A percentile compares a stretch with the other conserved stretches of the same genome.
Conservation (phyloP, 2,329 filamentous ascomycete species). For the Aureobasidium sp. region DNA sequence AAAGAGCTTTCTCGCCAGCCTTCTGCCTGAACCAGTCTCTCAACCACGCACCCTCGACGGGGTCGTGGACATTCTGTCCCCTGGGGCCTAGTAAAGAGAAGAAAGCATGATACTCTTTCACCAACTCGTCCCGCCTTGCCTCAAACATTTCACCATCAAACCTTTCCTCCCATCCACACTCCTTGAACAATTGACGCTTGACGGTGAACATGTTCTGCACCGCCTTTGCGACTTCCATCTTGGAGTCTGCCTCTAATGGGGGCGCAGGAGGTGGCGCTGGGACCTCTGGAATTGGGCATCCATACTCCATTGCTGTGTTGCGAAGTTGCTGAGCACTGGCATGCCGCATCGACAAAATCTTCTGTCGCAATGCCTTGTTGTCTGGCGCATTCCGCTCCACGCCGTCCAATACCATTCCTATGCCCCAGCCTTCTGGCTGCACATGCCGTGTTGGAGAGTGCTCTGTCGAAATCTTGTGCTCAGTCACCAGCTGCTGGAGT, state of each 20-base stretch:
- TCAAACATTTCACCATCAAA: conserved; percentile 14
- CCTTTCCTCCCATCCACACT: conserved; percentile 6
- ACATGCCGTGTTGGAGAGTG: neutral
- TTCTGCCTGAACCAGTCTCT: conserved; percentile 15
- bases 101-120: neutral
- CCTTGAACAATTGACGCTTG: conserved; percentile 8
- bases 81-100: neutral
- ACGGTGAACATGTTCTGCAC: conserved; percentile 8
- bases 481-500: conserved; percentile 1
- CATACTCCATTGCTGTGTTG: conserved; percentile 3
- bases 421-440: conserved; percentile 7
- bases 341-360: conserved; percentile 8
- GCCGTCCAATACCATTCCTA: conserved; percentile 4
- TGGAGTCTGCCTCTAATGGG: neutral
- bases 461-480: neutral
- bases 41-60: conserved; percentile 4
- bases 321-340: conserved; percentile 8
- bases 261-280: conserved; percentile 2
- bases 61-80: conserved; percentile 8
- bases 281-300: neutral
- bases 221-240: conserved; percentile 9
- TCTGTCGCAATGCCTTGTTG: neutral
- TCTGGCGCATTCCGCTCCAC: conserved; percentile 4
- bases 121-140: neutral
- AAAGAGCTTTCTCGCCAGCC: conserved; percentile 13